Evolutionary conservation across 1,284 basidiomycete genomes (phyloP), one percentile per base, ranked within the genome.

Genomic region (Stereum hirsutum): DNA sequence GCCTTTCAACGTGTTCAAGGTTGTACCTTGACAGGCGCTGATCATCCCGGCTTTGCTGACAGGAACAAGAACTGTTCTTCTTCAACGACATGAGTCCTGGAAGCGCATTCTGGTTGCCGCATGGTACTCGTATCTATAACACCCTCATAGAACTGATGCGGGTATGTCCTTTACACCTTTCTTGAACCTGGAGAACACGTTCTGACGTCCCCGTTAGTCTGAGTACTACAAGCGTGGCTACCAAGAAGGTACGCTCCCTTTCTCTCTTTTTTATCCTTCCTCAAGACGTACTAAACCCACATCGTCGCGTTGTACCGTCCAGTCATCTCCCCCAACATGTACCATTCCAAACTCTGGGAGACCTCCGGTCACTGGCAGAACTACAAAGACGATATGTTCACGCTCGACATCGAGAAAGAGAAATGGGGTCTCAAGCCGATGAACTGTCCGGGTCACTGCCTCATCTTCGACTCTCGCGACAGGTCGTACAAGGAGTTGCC

Each of bases 241-340:
- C 60, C 83, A 89, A 62, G 89, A 92, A 70, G 83, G 83, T 80
- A 42, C 46, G 57, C 12, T 6, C 33, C 24, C 19, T 7, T 23
- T 40, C 26, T n/a, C 2, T 1, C n/a, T 2, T 15, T n/a, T 26
- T 41, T 10, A 12, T 23, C n/a, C 24, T 23, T 23, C n/a, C 21
- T 25, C 23, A n/a, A 5, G 14, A 39, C 38, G 39, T 31, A 28
- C 33, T 33, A 31, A 45, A 14, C 34, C 31, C 25, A 41, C 44
- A 27, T 8, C 25, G 21, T 19, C 6, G 39, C 11, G 14, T 26
- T 26, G 23, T 14, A 25, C 23, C 26, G 11, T 33, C n/a, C 47
- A 87, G 93, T 99, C 53, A 96, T 97, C 56, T 90, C 95, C 10
- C 96, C 96, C 11, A 99, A 98, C 68, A 96, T 99, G 82, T 98